Percentiles rank a stretch among this genome's conserved stretches.
Conservation (phyloP, 495 filamentous ascomycete species). For the Penicillium coffeae region DNA sequence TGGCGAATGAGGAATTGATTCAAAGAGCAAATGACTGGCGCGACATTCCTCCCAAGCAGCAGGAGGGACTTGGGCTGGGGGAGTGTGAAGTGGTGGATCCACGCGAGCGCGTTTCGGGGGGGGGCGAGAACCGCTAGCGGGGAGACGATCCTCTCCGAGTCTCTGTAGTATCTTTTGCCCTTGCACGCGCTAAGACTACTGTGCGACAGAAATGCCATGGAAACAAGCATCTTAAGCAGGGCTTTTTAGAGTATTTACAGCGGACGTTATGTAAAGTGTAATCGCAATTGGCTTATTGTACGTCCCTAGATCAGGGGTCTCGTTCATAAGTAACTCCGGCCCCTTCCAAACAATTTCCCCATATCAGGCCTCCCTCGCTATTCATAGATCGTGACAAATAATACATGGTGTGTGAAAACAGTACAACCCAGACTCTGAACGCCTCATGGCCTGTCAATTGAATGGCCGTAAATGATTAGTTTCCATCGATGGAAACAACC, state of each 20-base stretch:
- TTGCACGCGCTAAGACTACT: neutral
- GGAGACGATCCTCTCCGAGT: constrained; percentile 11
- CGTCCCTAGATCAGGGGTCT: too few species aligned
- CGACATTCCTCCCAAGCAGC: constrained; percentile 13
- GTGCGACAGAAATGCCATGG: too few species aligned
- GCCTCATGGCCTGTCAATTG: too few species aligned
- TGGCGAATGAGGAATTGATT: constrained; percentile 22
- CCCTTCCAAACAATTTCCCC: neutral
- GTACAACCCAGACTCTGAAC: too few species aligned
- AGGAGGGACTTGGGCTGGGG: neutral
- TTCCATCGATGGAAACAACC: constrained; percentile 46
- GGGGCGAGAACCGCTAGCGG: constrained; percentile 8
- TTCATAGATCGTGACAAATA: neutral
- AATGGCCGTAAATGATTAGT: too few species aligned
- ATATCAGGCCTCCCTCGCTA: neutral
- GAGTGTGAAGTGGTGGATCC: constrained; percentile 16
- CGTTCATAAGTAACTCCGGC: neutral
- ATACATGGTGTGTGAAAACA: neutral
- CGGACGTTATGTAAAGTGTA: too few species aligned
- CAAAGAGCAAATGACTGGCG: constrained; percentile 5
- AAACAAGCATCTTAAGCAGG: too few species aligned
- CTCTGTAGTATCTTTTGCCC: neutral
- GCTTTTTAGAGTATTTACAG: too few species aligned
- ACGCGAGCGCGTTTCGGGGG: constrained; percentile 19
- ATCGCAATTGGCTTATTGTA: too few species aligned